Evolutionary conservation across 108 stramenopile species (phyloP).

Genomic region (Cyclotella atomus): DNA sequence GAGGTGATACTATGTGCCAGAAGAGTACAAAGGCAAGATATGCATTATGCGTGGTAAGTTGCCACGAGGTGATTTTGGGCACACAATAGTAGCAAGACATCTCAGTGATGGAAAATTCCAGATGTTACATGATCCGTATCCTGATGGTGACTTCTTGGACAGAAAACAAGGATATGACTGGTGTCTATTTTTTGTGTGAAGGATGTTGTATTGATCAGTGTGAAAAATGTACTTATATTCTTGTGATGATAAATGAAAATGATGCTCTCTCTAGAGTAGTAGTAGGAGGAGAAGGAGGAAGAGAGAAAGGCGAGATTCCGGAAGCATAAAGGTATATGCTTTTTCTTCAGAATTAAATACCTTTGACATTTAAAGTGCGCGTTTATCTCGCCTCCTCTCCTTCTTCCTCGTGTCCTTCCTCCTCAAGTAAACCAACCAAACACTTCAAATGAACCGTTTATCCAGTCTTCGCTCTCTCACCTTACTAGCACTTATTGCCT

Average conservation of each 20-base stretch:
- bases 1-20: too few species aligned
- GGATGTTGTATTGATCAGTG: too few species aligned
- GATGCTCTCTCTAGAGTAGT: too few species aligned
- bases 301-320: too few species aligned
- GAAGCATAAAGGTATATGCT: too few species aligned
- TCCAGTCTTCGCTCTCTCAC: neutral
- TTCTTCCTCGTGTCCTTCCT: too few species aligned
- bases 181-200: constrained; percentile 39
- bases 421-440: too few species aligned
- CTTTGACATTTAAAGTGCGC: neutral
- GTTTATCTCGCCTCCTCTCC: too few species aligned
- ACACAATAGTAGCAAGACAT: constrained; percentile 41
- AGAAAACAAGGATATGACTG: constrained; percentile 32
- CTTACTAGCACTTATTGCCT: neutral
- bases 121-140: constrained; percentile 52
- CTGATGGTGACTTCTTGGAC: constrained; percentile 43
- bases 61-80: constrained; percentile 45
- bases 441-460: too few species aligned
- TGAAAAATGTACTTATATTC: neutral
- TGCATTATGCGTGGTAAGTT: constrained; percentile 50
- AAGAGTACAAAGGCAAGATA: constrained; percentile 17
- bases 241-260: too few species aligned
- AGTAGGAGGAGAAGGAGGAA: too few species aligned
- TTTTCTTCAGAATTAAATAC: neutral
- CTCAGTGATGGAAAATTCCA: constrained; percentile 12